Conservation (phyloP, 2,329 filamentous ascomycete species). For the Eutypella sp. region DNA sequence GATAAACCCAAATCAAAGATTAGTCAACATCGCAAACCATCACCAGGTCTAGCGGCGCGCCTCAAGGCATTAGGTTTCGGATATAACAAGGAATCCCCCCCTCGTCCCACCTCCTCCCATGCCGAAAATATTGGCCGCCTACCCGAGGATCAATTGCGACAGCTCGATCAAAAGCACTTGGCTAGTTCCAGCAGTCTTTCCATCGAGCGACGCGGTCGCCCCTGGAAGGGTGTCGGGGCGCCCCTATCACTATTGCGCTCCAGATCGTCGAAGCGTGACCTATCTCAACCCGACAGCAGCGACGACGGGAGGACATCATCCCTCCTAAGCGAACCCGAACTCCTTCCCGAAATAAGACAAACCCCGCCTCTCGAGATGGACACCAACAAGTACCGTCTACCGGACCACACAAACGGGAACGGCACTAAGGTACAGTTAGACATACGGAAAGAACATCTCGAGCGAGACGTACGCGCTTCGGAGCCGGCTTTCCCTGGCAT, state of each 20-base stretch:
- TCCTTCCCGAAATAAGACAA: constrained; percentile 48
- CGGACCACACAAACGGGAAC: constrained; percentile 65
- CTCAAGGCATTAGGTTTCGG: constrained; percentile 62
- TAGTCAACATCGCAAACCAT: constrained; percentile 49
- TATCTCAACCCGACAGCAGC: constrained; percentile 17
- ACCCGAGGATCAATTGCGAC: constrained; percentile 63
- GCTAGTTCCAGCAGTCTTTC: constrained; percentile 45
- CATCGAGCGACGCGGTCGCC: constrained; percentile 62
- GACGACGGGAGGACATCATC: constrained; percentile 3
- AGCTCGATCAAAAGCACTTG: constrained; percentile 63
- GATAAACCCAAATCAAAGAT: constrained; percentile 17
- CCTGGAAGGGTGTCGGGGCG: constrained; percentile 65
- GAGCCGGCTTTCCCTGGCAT: constrained; percentile 24
- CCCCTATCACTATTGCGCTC: constrained; percentile 35
- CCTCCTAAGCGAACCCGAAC: constrained; percentile 20
- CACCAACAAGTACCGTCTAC: constrained; percentile 68
- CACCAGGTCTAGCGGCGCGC: constrained; percentile 59
- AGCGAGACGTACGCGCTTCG: constrained; percentile 40
- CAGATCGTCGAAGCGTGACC: constrained; percentile 26
- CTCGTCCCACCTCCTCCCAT: constrained; percentile 24
- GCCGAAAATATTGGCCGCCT: constrained; percentile 59
- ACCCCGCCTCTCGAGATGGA: constrained; percentile 57
- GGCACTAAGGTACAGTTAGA: constrained; percentile 58
- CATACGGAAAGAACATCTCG: constrained; percentile 53
- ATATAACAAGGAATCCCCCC: constrained; percentile 33